Evolutionary conservation across 139 green algal species (phyloP).

Genomic region (Spirogloea muscicola): DNA sequence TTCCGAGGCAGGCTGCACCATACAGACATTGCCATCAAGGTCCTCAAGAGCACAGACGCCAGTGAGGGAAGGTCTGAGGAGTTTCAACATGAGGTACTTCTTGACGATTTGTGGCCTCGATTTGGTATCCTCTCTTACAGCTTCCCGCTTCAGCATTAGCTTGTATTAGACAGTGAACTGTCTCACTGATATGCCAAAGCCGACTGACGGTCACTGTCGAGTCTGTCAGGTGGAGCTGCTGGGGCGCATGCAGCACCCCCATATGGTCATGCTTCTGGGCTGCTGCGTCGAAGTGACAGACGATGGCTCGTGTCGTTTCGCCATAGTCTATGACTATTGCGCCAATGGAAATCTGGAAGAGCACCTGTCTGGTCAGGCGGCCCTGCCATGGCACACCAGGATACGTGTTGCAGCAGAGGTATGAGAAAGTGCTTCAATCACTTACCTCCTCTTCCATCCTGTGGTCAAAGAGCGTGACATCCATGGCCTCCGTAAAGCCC

Average conservation of each 20-base stretch:
- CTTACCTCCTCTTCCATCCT: too few species aligned
- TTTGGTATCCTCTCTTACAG: too few species aligned
- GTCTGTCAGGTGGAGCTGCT: slow-evolving; percentile 51
- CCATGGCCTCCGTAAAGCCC: too few species aligned
- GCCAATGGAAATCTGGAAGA: slow-evolving; percentile 54
- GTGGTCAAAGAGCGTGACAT: too few species aligned
- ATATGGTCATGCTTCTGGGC: slow-evolving; percentile 65
- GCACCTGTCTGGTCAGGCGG: slow-evolving; percentile 23
- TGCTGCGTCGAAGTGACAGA: slow-evolving; percentile 58
- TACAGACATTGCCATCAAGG: not conserved
- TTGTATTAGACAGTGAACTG: too few species aligned
- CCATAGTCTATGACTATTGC: slow-evolving; percentile 62
- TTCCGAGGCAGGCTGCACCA: slow-evolving; percentile 1
- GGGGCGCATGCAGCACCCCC: slow-evolving; percentile 57
- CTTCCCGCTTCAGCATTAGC: too few species aligned
- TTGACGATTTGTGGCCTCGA: too few species aligned
- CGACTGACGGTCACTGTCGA: too few species aligned
- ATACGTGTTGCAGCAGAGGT: slow-evolving; percentile 58
- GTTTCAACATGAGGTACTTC: too few species aligned
- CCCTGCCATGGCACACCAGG: slow-evolving; percentile 51
- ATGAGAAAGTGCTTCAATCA: too few species aligned
- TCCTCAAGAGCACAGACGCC: slow-evolving; percentile 4
- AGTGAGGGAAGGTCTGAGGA: not conserved
- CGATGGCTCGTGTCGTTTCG: too few species aligned
- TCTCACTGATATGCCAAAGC: too few species aligned